Evolutionary conservation across 83 land plant species (phyloP).

Genomic region (Larix sibirica): DNA sequence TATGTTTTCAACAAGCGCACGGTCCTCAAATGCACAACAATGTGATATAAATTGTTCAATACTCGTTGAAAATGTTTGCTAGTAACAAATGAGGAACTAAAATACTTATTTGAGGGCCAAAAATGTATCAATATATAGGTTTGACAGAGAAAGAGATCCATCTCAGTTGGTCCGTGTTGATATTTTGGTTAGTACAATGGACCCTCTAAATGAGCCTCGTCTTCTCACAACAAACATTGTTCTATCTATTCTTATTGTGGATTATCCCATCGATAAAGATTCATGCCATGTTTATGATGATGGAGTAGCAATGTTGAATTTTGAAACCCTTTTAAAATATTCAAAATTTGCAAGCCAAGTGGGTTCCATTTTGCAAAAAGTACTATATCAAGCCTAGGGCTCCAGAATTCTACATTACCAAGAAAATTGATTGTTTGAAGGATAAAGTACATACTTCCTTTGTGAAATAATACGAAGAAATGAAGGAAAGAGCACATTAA

Average conservation of each 20-base stretch:
- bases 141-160: constrained; percentile 22
- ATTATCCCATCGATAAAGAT: constrained; percentile 30
- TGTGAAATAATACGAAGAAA: constrained; percentile 32
- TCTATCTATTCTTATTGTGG: constrained; percentile 40
- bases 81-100: no score
- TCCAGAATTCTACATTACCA: constrained; percentile 37
- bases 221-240: constrained; percentile 38
- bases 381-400: constrained; percentile 36
- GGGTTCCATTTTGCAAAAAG: constrained; percentile 41
- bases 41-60: no score
- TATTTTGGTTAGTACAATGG: constrained; percentile 45
- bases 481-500: constrained; percentile 31
- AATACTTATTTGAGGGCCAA: no score
- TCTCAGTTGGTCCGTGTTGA: constrained; percentile 28
- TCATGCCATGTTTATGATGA: constrained; percentile 45
- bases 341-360: constrained; percentile 31
- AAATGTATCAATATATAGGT: constrained; percentile 25
- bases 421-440: no score
- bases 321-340: constrained; percentile 31
- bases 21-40: no score
- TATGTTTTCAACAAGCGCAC: no score
- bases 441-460: constrained; percentile 12
- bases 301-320: constrained; percentile 36
- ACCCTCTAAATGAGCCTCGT: constrained; percentile 42
- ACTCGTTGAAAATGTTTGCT: no score